Evolutionary conservation across 208 protist genomes (phyloP).

Genomic region (Angomonas deanei): DNA sequence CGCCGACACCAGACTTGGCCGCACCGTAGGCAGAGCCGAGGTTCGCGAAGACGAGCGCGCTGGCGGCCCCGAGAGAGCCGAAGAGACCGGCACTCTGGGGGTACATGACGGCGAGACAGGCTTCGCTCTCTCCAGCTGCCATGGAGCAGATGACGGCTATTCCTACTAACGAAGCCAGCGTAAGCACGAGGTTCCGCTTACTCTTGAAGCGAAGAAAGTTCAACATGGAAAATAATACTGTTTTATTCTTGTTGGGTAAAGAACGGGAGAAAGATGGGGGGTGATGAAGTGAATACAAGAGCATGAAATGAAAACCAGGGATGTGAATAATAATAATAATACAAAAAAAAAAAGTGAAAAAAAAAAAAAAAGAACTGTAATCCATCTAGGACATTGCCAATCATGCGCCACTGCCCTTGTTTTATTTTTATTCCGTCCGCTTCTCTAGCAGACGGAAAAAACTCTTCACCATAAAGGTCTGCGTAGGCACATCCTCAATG

Average conservation of each 20-base stretch:
- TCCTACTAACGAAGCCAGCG: conserved; percentile 2
- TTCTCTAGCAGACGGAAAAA: too few relatives aligned
- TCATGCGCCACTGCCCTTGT: too few relatives aligned
- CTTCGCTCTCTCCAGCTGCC: conserved; percentile 10
- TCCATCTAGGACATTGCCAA: too few relatives aligned
- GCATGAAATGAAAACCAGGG: background rate
- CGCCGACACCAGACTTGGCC: conserved; percentile 96
- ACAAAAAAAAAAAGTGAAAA: too few relatives aligned
- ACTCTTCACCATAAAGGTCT: conserved; percentile 29
- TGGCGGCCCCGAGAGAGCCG: conserved; percentile 64
- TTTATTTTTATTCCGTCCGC: too few relatives aligned
- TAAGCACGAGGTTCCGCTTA: background rate
- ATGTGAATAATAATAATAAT: too few relatives aligned
- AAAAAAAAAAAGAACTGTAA: too few relatives aligned
- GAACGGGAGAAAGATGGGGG: background rate
- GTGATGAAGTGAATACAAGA: background rate
- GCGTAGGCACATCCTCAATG: conserved; percentile 17
- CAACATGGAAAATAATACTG: too few relatives aligned
- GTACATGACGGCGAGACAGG: conserved; percentile 72
- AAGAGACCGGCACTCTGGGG: conserved; percentile 78
- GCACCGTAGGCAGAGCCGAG: conserved; percentile 98
- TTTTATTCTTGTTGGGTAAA: too few relatives aligned
- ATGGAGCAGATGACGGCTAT: conserved; percentile 7
- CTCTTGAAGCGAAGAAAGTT: conserved; percentile 5
- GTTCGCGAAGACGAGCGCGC: conserved; percentile 88